Evolutionary conservation across 495 filamentous ascomycete genomes (phyloP), one percentile per base, ranked within the genome.

Genomic region (Hypoxylon trugodes): DNA sequence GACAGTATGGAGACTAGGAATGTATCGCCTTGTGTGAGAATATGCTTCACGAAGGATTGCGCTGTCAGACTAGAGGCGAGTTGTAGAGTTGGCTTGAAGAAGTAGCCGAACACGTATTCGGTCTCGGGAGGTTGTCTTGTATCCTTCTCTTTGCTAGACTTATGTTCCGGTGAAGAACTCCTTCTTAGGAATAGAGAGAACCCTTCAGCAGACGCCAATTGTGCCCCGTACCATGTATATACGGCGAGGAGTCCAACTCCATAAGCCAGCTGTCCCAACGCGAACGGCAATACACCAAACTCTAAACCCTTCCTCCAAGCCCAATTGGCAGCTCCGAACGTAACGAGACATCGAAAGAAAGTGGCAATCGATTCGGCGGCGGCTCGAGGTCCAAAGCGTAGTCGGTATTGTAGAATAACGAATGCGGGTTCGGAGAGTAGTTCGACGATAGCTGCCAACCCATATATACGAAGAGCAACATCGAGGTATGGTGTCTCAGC

Each of bases 1-100:
- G 92, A 87, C 54, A 98, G 78, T 43, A 85, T 75, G 22, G 89
- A 84, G 28, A 99, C 89, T 25, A 98, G 84, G 69, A 97, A 84
- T 7, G 91, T 89, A 80, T 99, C 95, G 24, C 93, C 95, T 75
- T 96, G 92, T 0, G 96, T 98, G 19, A 98, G 85, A 51, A 98
- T 57, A 74, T 97, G 92, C 70, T 99, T 99, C 30, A 97, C 80
- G 10, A 88, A 70, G 18, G 89, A 90, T 74, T 99, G 95, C n/a
- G 92, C 77, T 78, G 91, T 92, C 57, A 97, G 82, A 62, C 84
- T 93, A 7, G 79, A 81, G n/a, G 86, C 86, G 5, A 98, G 82
- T 22, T 80, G 80, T 33, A 90, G 72, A 7, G 94, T 80, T 3
- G 81, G 84, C 30, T 79, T 76, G 24, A 89, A 89, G 69, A 96